Conservation (phyloP, 495 filamentous ascomycete species). For the Xylaria nigripes region DNA sequence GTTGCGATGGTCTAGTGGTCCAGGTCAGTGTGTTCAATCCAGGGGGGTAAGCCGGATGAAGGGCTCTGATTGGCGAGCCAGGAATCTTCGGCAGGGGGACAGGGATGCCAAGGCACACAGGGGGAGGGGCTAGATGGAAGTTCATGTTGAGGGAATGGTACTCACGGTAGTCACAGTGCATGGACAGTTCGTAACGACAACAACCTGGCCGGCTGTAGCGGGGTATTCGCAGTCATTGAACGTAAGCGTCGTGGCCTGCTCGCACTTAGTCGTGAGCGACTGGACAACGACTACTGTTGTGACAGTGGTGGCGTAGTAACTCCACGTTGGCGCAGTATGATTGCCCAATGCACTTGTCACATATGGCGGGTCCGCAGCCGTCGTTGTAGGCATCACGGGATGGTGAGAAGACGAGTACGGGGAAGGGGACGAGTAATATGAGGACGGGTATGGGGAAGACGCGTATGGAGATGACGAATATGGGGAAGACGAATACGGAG, state of each 20-base stretch:
- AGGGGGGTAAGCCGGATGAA: no score
- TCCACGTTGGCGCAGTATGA: constrained; percentile 1
- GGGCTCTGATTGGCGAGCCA: no score
- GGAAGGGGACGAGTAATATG: background rate
- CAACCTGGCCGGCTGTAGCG: constrained; percentile 19
- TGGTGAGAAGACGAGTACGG: no score
- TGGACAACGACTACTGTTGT: constrained; percentile 20
- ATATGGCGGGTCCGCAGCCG: background rate
- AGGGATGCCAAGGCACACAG: background rate
- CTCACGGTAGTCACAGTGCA: constrained; percentile 26
- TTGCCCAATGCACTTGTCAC: background rate
- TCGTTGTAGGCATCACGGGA: background rate
- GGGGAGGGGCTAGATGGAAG: no score
- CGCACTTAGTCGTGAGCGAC: constrained; percentile 23
- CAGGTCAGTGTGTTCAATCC: background rate
- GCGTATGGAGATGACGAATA: background rate
- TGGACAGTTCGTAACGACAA: constrained; percentile 24
- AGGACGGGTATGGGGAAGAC: background rate
- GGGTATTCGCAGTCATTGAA: constrained; percentile 22
- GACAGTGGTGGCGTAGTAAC: constrained; percentile 12
- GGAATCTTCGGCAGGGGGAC: background rate
- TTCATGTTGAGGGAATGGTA: background rate
- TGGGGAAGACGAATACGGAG: background rate
- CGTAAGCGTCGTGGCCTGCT: constrained; percentile 18
- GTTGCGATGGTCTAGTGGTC: constrained; percentile 1